Conservation (phyloP, 768 basidiomycete species). For the Gymnopilus dilepis region DNA sequence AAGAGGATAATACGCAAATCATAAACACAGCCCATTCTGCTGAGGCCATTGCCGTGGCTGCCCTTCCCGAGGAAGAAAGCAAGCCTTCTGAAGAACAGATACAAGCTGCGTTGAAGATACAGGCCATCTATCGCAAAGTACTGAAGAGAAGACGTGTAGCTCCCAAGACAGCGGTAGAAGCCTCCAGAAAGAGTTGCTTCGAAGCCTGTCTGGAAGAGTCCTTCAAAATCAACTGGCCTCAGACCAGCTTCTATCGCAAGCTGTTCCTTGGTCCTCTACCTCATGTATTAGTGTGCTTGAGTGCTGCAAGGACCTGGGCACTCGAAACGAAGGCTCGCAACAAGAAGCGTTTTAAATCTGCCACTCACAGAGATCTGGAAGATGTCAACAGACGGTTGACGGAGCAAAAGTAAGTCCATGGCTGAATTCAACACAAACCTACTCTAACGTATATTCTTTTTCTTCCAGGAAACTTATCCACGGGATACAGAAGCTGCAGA, state of each 20-base stretch:
- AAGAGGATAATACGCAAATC: constrained; percentile 26
- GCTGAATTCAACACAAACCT: no score
- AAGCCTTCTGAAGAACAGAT: constrained; percentile 21
- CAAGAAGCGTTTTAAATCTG: constrained; percentile 24
- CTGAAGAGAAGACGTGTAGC: constrained; percentile 11
- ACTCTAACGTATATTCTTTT: not conserved
- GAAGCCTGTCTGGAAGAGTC: constrained; percentile 22
- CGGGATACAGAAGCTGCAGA: constrained; percentile 19
- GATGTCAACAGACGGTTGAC: constrained; percentile 26
- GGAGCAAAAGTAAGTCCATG: constrained; percentile 23
- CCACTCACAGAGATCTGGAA: constrained; percentile 25
- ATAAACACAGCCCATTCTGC: constrained; percentile 21
- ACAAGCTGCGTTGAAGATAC: constrained; percentile 14
- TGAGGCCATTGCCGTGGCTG: constrained; percentile 20
- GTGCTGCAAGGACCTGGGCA: constrained; percentile 18
- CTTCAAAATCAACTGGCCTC: constrained; percentile 25
- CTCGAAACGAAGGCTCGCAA: constrained; percentile 23
- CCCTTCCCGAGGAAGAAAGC: constrained; percentile 8
- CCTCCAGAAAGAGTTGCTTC: constrained; percentile 17
- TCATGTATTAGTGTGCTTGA: constrained; percentile 27
- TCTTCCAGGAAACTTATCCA: constrained; percentile 22
- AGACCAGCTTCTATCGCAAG: constrained; percentile 22
- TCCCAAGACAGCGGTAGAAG: constrained; percentile 14
- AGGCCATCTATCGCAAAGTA: constrained; percentile 16
- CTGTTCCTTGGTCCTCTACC: constrained; percentile 30